Evolutionary conservation across 1,284 basidiomycete genomes (phyloP), one percentile per base, ranked within the genome.

Genomic region (Apiotrichum domesticum): DNA sequence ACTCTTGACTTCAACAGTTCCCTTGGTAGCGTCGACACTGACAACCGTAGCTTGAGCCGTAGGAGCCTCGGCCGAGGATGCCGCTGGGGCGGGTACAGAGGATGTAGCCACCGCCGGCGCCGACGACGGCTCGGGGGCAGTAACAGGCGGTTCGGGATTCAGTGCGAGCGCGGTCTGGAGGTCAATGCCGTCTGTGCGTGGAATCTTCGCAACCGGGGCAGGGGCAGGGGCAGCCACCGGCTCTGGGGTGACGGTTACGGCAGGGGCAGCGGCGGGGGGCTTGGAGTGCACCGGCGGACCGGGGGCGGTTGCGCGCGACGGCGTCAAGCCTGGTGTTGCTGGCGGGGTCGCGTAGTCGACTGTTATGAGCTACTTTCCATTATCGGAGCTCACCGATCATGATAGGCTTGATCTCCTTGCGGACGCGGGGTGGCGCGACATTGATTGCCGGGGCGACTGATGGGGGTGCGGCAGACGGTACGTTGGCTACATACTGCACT

Each of bases 361-460:
- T 51, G 42, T n/a, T 37, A 42, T 51, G 14, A 51, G 50, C 39
- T 44, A 7, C 8, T 11, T 8, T 14, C 2, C 2, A 5, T 9
- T 6, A 51, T n/a, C 37, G 37, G 37, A 39, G 41, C 50, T 51
- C 34, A 51, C 50, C 41, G 13, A 51, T 51, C 50, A 44, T 51
- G 33, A 51, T 51, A 8, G 50, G 50, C 42, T 44, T 44, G 34
- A 51, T 44, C 10, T 35, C 34, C 35, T 51, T 34, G 33, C 14
- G 13, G 11, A 33, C 9, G 4, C 8, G 13, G 33, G 6, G 33
- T 2, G 6, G 34, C 21, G 21, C 21, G 21, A 21, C 21, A 35
- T 6, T 1, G 46, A 14, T 32, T 47, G 35, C 34, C 33, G 33
- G 4, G 7, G 41, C 41, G 41, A 10, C 4, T 7, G 10, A 6